phyloP scores from a whole-genome alignment of 345 rosid genomes.

The Euclidium syriacum region DNA sequence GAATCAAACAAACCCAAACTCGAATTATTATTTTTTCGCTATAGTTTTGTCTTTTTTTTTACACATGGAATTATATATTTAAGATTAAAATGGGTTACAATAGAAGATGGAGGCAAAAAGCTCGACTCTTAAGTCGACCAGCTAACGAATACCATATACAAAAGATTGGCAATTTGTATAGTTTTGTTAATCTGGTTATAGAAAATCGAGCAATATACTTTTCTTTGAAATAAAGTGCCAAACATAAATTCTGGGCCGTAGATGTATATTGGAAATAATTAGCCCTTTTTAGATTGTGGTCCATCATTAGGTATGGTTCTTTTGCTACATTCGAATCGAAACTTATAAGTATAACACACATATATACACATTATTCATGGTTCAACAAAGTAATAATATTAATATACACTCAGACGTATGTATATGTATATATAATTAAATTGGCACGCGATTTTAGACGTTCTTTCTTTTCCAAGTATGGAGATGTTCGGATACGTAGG shows the following conservation, averaged over 20 bases:
- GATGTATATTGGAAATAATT: conserved; percentile 17
- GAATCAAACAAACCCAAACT: too few species aligned
- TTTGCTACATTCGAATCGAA: conserved; percentile 11
- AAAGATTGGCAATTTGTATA: too few species aligned
- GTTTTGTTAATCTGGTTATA: too few species aligned
- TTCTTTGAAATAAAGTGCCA: neutral
- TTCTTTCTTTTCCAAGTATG: neutral
- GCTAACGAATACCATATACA: too few species aligned
- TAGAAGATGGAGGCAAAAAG: too few species aligned
- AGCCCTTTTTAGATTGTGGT: conserved; percentile 7
- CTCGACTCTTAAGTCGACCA: too few species aligned
- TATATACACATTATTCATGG: neutral
- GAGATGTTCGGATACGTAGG: too few species aligned
- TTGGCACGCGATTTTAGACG: conserved; percentile 9
- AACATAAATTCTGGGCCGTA: neutral
- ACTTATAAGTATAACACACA: neutral
- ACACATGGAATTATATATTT: too few species aligned
- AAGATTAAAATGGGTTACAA: too few species aligned
- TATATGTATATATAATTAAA: neutral
- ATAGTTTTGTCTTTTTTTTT: too few species aligned
- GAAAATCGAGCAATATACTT: too few species aligned
- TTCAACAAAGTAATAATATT: neutral
- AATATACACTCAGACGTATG: neutral
- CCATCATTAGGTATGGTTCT: conserved; percentile 10
- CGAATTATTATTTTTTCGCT: too few species aligned